A percentile compares a stretch with the other conserved stretches of the same genome.
Evolutionary conservation across 176 grass and related monocot genomes (phyloP).

Genomic region (Zoysia pacifica): DNA sequence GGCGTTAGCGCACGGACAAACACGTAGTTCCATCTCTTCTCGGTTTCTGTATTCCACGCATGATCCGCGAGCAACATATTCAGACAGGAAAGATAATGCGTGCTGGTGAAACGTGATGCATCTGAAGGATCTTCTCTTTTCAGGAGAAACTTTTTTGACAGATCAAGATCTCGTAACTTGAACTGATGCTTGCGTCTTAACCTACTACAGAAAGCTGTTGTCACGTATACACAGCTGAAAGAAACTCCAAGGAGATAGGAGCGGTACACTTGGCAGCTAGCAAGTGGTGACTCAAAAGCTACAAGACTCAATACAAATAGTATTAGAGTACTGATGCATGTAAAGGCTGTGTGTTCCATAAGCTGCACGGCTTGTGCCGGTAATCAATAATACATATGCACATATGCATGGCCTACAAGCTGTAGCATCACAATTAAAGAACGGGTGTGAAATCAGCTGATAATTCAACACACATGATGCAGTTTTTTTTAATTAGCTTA

Average conservation of each 20-base stretch:
- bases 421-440: slow-evolving; percentile 14
- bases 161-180: not conserved
- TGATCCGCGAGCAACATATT: not conserved
- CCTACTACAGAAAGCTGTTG: not conserved
- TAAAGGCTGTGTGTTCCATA: not conserved
- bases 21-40: not conserved
- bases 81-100: slow-evolving; percentile 10
- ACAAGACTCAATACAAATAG: slow-evolving; percentile 1
- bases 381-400: not conserved
- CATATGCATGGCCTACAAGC: slow-evolving; percentile 6
- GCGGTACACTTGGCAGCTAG: not conserved
- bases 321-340: not conserved
- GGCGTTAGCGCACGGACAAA: slow-evolving; percentile 4
- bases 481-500: slow-evolving; percentile 15
- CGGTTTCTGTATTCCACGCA: not conserved
- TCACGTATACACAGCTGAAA: not conserved
- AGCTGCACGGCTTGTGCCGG: not conserved
- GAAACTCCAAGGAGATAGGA: slow-evolving; percentile 20
- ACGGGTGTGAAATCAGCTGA: slow-evolving; percentile 11
- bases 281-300: slow-evolving; percentile 5
- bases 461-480: slow-evolving; percentile 17
- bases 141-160: not conserved
- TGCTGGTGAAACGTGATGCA: slow-evolving; percentile 3
- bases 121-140: not conserved
- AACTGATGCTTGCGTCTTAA: slow-evolving; percentile 16